Evolutionary conservation across 2,329 filamentous ascomycete genomes (phyloP), one percentile per base, ranked within the genome.

Genomic region (Phyllosticta citriasiana): DNA sequence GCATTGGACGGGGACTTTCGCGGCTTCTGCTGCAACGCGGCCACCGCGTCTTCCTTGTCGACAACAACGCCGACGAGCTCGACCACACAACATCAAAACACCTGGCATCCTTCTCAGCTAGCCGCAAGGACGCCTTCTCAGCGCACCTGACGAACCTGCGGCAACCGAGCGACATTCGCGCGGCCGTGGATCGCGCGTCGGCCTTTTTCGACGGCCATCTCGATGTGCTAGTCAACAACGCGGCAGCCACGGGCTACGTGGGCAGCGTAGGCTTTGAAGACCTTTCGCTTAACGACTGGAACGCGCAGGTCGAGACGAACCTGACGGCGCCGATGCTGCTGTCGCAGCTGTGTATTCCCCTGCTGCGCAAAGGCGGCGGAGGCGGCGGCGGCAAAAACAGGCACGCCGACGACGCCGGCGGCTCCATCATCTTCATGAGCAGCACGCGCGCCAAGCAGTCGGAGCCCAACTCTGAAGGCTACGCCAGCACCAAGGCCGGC

Each of bases 401-500:
- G 4, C 7, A n/a, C 25, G 22, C 59, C 50, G 22, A 22, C 22
- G 30, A 56, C 4, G 27, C 26, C 16, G 47, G 26, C 0, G 71
- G 71, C 16, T 72, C 67, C 3, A 71, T 74, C 24, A 73, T 82
- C 60, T 76, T 81, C 65, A 75, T 82, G 35, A 79, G 78, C 0
- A 80, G 78, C 1, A 82, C 79, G 6, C 73, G 79, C 26, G 79
- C 79, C 0, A 68, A 76, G 54, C 79, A 80, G 71, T 73, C 76
- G 50, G 80, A 82, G 66, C 67, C 73, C 0, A 72, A 80, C 59
- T 78, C 79, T 61, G 80, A 82, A 67, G 75, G 74, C 1, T 82
- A 82, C 61, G 76, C 77, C 1, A 71, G 79, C 0, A 78, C 76
- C 0, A 82, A 82, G 68, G 79, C 79, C 2, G 79, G 79, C 0